Evolutionary conservation across 345 rosid genomes (phyloP).

Genomic region (Isatis tinctoria): DNA sequence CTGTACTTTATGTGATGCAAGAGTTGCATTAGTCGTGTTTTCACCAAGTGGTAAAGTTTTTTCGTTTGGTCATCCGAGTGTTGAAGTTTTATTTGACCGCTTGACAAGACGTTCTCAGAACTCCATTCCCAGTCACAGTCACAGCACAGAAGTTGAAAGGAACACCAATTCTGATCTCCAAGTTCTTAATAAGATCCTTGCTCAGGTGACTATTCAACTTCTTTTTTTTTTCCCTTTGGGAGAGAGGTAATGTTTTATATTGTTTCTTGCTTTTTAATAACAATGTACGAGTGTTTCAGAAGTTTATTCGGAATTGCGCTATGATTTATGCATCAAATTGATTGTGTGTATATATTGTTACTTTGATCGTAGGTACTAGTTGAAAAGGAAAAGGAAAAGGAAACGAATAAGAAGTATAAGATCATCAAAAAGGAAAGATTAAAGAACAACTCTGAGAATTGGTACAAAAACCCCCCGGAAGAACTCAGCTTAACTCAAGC

Average conservation of each 20-base stretch:
- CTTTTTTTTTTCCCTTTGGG: too few relatives aligned
- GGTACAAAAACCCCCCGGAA: neutral
- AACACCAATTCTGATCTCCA: neutral
- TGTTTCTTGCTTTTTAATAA: too few relatives aligned
- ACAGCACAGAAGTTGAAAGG: neutral
- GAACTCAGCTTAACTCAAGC: neutral
- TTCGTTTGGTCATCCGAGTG: neutral
- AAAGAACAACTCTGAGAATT: neutral
- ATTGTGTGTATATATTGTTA: too few relatives aligned
- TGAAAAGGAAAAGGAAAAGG: neutral
- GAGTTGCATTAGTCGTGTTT: neutral
- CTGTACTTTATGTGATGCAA: neutral
- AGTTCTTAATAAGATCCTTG: neutral
- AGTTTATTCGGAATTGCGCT: too few relatives aligned
- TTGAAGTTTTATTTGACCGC: neutral
- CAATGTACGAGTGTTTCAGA: too few relatives aligned
- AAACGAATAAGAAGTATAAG: neutral
- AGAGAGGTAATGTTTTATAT: too few relatives aligned
- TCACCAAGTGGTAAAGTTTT: neutral
- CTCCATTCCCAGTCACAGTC: neutral
- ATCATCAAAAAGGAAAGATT: neutral
- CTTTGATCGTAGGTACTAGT: neutral
- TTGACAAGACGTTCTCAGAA: neutral
- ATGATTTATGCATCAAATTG: too few relatives aligned
- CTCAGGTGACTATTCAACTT: neutral